A percentile compares a stretch with the other conserved stretches of the same genome.
These are phyloP conservation scores for Colletotrichum gigasporum DNA, from an alignment of 2,329 filamentous ascomycete genomes.

Conservation along the genomic window DNA sequence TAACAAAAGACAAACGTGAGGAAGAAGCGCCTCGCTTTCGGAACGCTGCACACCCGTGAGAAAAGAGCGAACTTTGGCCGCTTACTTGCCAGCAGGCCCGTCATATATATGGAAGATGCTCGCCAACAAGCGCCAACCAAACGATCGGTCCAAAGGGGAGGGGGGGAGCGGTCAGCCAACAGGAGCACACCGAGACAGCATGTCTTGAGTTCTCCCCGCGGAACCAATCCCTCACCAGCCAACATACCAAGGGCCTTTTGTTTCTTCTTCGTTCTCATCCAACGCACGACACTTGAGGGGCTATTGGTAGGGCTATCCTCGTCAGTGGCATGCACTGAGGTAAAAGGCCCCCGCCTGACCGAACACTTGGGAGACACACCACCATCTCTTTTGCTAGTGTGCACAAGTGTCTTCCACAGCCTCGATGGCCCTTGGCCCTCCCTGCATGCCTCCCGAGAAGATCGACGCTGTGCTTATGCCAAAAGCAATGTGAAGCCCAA, in stretches of 20 bases:
- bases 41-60: slow-evolving; percentile 13
- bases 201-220: slow-evolving; percentile 24
- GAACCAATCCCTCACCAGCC: slow-evolving; percentile 25
- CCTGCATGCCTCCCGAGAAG: slow-evolving; percentile 29
- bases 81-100: slow-evolving; percentile 4
- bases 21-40: slow-evolving; percentile 16
- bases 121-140: slow-evolving; percentile 2
- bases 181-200: slow-evolving; percentile 19
- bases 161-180: slow-evolving; percentile 27
- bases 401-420: slow-evolving; percentile 27
- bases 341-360: slow-evolving; percentile 23
- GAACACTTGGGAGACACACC: slow-evolving; percentile 28
- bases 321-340: slow-evolving; percentile 15
- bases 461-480: slow-evolving; percentile 24
- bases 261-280: slow-evolving; percentile 22
- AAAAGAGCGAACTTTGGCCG: slow-evolving; percentile 17
- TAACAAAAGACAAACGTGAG: slow-evolving; percentile 12
- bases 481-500: slow-evolving; percentile 27
- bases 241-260: slow-evolving; percentile 17
- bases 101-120: slow-evolving; percentile 25
- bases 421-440: slow-evolving; percentile 19
- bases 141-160: slow-evolving; percentile 13
- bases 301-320: slow-evolving; percentile 30
- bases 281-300: slow-evolving; percentile 17
- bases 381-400: slow-evolving; percentile 27